Evolutionary conservation across 805 yeast genomes (phyloP).

Genomic region (Candida odintsovae): DNA sequence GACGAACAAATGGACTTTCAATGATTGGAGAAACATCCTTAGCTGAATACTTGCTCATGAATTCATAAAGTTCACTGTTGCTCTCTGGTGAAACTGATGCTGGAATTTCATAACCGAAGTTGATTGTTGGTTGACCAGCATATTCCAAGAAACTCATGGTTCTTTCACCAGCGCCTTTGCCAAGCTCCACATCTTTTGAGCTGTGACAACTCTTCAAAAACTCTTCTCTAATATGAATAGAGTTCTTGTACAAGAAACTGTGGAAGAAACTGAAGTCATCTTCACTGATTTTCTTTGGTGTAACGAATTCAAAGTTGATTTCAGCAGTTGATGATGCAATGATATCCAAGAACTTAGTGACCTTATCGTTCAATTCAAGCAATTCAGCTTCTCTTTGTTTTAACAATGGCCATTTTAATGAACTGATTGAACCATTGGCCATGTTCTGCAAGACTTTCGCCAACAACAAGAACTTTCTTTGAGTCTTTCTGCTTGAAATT

Average conservation of each 20-base stretch:
- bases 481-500: slow-evolving; percentile 34
- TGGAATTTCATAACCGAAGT: slow-evolving; percentile 52
- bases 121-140: slow-evolving; percentile 56
- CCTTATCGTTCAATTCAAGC: slow-evolving; percentile 30
- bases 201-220: slow-evolving; percentile 13
- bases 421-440: slow-evolving; percentile 72
- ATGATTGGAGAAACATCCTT: slow-evolving; percentile 42
- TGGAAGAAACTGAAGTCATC: slow-evolving; percentile 38
- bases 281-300: slow-evolving; percentile 17
- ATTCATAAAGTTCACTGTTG: slow-evolving; percentile 56
- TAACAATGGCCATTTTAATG: slow-evolving; percentile 60
- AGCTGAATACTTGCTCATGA: slow-evolving; percentile 62
- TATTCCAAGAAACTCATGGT: slow-evolving; percentile 43
- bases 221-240: slow-evolving; percentile 31
- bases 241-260: slow-evolving; percentile 43
- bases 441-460: slow-evolving; percentile 83
- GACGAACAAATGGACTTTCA: slow-evolving; percentile 47
- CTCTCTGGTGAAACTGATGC: slow-evolving; percentile 44
- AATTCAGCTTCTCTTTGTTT: slow-evolving; percentile 36
- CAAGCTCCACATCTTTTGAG: slow-evolving; percentile 15
- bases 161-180: slow-evolving; percentile 27
- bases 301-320: slow-evolving; percentile 17
- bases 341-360: slow-evolving; percentile 36
- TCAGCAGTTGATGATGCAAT: slow-evolving; percentile 24
- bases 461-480: slow-evolving; percentile 67